Base-by-base conservation (phyloP, 164 flowering plant genomes). In the Kalanchoe fedtschenkoi region DNA sequence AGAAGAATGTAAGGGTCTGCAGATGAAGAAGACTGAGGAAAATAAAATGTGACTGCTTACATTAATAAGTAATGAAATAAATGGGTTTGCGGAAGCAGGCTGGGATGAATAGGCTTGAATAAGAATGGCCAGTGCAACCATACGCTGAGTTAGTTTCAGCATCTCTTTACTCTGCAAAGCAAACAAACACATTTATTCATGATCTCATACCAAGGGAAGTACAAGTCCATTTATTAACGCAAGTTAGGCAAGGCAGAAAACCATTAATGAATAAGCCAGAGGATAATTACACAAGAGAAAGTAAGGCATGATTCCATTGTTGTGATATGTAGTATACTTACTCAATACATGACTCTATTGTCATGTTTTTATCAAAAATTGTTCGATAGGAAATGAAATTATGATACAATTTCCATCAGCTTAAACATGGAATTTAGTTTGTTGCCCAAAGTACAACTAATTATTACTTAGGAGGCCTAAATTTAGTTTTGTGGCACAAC, bases 121-220 rank as follows among this genome's bases (percentile, higher is more conserved):
- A 56, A 92, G 75, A 60, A 89, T 78, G 32, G 86, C 66, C 66
- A 84, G 78, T 53, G 86, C 97, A 58, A 86, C 68, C 75, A 92
- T 65, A 16, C 96, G 93, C 67, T 89, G 85, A 26, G 82, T 60
- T 24, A 83, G 64, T 61, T 64, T 76, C 43, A 92, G 85, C 78
- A 81, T 39, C 67, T 34, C 67, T 67, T 77, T 83, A 15, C 81
- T 84, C 96, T 91, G 86, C 71, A 13, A 57, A 59, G 1, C 26
- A 11, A 34, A 22, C 5, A 7, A 57, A 30, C 15, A 1, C 35
- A 55, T 44, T 35, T 70, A 38, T 6, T 51, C 21, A 10, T 37
- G 7, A 62, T 17, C 1, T 35, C 30, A 56, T 16, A 19, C 39
- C 16, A 41, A 11, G 4, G 30, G 16, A 38, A 41, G 2, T 30